Percentiles rank a stretch among this genome's conserved stretches.
These are phyloP conservation scores for Trichoderma pleuroti DNA, from an alignment of 2,329 filamentous ascomycete genomes.

Conservation along the genomic window DNA sequence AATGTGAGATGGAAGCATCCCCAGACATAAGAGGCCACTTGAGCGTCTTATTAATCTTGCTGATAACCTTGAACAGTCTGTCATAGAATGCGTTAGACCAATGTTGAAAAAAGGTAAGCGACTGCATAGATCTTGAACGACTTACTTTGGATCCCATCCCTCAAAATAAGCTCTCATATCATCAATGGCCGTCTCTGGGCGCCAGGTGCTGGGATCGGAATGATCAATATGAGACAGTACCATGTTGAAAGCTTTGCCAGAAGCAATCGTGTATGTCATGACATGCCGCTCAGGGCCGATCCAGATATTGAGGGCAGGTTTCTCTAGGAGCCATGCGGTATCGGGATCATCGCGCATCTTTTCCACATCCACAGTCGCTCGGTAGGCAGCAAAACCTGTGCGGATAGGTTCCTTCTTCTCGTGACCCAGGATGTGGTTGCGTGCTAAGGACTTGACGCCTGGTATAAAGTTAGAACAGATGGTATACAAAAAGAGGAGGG, in stretches of 20 bases:
- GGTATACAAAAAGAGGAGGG: background rate
- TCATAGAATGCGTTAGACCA: background rate
- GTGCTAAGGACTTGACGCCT: conserved; percentile 14
- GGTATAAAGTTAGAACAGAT: background rate
- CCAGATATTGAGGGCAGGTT: conserved; percentile 40
- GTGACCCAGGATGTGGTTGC: conserved; percentile 4
- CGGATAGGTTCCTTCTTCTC: background rate
- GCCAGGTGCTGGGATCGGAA: conserved; percentile 33
- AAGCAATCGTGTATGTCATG: conserved; percentile 44
- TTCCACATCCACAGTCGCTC: conserved; percentile 38
- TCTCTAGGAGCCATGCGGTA: conserved; percentile 37
- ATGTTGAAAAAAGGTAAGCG: background rate
- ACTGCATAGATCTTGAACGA: background rate
- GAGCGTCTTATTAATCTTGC: conserved; percentile 32
- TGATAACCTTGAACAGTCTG: conserved; percentile 36
- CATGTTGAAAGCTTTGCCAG: conserved; percentile 44
- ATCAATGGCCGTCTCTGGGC: conserved; percentile 26
- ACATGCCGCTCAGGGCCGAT: conserved; percentile 42
- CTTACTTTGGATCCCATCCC: conserved; percentile 33
- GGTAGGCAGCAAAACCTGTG: conserved; percentile 41
- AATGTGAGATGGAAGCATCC: conserved; percentile 25
- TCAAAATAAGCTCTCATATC: conserved; percentile 35
- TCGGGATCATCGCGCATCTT: conserved; percentile 37
- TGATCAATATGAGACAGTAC: conserved; percentile 42
- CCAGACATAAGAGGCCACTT: conserved; percentile 35